Evolutionary conservation across 1,284 basidiomycete species (phyloP).

Genomic region (Austroboletus niveus): DNA sequence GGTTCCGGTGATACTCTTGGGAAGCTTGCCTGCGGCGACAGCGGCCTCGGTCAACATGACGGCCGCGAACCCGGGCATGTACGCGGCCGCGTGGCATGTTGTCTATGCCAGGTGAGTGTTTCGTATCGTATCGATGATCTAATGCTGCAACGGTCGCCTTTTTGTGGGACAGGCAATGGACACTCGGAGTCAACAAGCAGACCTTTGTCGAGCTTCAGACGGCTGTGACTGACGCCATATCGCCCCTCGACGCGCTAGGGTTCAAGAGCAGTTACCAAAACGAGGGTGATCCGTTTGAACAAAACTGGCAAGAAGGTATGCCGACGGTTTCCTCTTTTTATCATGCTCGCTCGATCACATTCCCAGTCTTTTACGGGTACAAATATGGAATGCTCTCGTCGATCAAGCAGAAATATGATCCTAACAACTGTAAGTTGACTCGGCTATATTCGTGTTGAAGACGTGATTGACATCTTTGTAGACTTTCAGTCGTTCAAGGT

Average conservation of each 20-base stretch:
- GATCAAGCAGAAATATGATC: constrained; percentile 29
- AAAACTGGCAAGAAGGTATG: constrained; percentile 22
- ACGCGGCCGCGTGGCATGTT: constrained; percentile 17
- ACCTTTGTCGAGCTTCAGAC: constrained; percentile 2
- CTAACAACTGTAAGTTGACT: constrained; percentile 18
- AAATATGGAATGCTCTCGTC: constrained; percentile 19
- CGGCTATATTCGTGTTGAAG: not conserved
- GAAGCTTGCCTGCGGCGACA: constrained; percentile 8
- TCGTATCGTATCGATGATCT: not conserved
- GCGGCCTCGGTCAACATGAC: constrained; percentile 10
- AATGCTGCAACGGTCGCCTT: not conserved
- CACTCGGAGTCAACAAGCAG: constrained; percentile 1
- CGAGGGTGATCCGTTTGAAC: constrained; percentile 20
- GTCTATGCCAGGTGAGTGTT: constrained; percentile 10
- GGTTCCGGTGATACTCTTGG: not conserved
- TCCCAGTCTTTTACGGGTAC: constrained; percentile 23
- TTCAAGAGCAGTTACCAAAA: constrained; percentile 25
- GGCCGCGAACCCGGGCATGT: constrained; percentile 16
- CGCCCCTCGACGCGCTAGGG: constrained; percentile 16
- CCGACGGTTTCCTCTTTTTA: not conserved
- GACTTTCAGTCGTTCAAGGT: constrained; percentile 23
- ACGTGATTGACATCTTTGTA: not conserved
- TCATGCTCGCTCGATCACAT: not conserved
- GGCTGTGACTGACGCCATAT: constrained; percentile 8
- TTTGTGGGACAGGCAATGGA: constrained; percentile 11